A percentile compares a stretch with the other conserved stretches of the same genome.
Evolutionary conservation across 2,329 filamentous ascomycete species (phyloP).

Genomic region (Epichloe coenophiala): DNA sequence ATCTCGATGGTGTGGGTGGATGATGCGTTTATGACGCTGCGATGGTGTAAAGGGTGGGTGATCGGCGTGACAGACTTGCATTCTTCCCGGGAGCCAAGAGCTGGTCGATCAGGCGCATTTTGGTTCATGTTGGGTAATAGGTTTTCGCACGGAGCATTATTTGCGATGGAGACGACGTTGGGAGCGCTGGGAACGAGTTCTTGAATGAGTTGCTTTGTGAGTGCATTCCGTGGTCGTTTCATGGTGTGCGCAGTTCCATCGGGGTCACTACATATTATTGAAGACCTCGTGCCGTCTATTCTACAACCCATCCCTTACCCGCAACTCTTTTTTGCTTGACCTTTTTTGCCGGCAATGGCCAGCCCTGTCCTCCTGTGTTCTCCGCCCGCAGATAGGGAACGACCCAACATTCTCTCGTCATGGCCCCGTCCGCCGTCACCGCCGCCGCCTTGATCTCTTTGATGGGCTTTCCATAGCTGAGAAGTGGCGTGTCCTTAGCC

Average conservation of each 20-base stretch:
- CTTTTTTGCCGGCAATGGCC: constrained; percentile 76
- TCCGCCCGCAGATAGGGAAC: constrained; percentile 64
- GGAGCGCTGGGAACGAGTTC: no score
- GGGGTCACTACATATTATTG: no score
- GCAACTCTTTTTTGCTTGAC: constrained; percentile 64
- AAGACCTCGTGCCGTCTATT: constrained; percentile 18
- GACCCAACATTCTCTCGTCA: constrained; percentile 65
- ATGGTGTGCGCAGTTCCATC: no score
- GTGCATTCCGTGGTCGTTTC: no score
- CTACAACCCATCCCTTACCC: constrained; percentile 63
- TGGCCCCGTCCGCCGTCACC: constrained; percentile 22
- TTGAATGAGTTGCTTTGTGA: no score
- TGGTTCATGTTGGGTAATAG: no score
- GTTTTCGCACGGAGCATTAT: no score
- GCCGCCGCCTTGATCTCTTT: constrained; percentile 53
- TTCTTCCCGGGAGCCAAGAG: neutral
- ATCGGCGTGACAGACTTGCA: neutral
- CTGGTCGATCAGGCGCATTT: no score
- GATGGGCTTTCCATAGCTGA: constrained; percentile 81
- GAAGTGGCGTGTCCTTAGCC: constrained; percentile 70
- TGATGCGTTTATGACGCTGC: constrained; percentile 3
- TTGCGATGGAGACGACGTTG: no score
- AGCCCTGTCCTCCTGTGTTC: constrained; percentile 53
- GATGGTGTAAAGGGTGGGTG: neutral
- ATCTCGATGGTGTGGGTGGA: neutral